Base-by-base conservation (phyloP, 768 basidiomycete species). In the Lentinula guzmanii region DNA sequence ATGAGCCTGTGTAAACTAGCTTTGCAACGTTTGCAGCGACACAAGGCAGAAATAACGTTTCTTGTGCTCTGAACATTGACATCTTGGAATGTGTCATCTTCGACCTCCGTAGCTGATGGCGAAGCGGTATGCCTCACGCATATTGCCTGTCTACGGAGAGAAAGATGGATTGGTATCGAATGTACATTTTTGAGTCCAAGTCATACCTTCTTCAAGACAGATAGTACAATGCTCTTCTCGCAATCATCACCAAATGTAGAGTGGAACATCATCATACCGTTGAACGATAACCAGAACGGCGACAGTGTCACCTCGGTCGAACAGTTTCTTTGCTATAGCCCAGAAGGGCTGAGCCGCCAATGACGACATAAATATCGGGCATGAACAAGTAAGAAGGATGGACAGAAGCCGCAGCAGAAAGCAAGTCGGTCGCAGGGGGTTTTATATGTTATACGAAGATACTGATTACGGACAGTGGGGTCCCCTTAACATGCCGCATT, bases 11-110 rank as follows among this genome's bases (percentile, higher is more conserved):
- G 70, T 86, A 91, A 1, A 91, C 87, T 35, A 91, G 76, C 64
- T 87, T 86, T 15, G 69, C 70, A 24, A 89, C 80, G 3, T 78
- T 75, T 18, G 71, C 70, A 6, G 78, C 72, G 7, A 82, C 69
- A 21, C 85, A 84, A 28, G 2, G 84, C 82, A 2, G 79, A 75
- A 45, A 91, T 80, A 51, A 90, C 75, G 0, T 82, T 79, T 58
- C 75, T 75, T 0, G 87, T 90, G 7, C 87, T 89, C n/a, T 84
- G 77, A 5, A 91, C 87, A 67, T 90, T 91, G 69, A 91, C 89
- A 62, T 85, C 85, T 70, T 81, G 79, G 72, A 86, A 89, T 6
- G 89, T 70, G 78, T 67, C 21, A 2, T 79, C 80, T 0, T 77
- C 74, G 54, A 81, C 73, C 52, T 75, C 72, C 39, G 76, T 85